Percentiles rank a stretch among this genome's conserved stretches.
phyloP scores from a whole-genome alignment of 2,329 filamentous ascomycete genomes.

The Pseudopithomyces chartarum region DNA sequence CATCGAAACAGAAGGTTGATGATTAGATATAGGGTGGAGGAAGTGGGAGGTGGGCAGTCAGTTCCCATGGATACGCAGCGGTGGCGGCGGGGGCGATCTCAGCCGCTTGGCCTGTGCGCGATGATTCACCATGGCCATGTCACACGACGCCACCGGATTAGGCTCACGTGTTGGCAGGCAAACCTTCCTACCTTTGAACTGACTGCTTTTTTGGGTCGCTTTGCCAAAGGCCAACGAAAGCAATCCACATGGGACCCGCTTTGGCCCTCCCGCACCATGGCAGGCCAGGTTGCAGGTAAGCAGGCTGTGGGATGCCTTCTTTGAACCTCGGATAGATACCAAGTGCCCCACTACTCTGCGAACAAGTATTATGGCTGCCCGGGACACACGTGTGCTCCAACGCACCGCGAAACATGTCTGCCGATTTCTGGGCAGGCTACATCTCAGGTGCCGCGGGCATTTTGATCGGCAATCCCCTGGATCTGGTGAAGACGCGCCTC shows the following conservation, averaged over 20 bases:
- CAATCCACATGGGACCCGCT: neutral
- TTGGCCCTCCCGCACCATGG: neutral
- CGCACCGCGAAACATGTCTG: constrained; percentile 64
- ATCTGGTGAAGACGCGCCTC: constrained; percentile 78
- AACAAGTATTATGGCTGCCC: constrained; percentile 3
- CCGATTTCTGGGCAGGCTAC: constrained; percentile 95
- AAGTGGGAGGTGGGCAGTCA: neutral
- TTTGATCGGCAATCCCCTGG: constrained; percentile 84
- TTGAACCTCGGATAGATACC: constrained; percentile 14
- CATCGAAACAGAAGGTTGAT: neutral
- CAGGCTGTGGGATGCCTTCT: neutral
- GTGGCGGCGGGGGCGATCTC: constrained; percentile 3
- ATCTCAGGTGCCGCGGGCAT: constrained; percentile 85
- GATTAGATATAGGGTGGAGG: neutral
- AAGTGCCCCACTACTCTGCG: constrained; percentile 12
- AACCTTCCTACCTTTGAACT: too few relatives aligned
- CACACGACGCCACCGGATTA: neutral
- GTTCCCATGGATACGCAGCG: neutral
- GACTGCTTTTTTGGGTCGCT: too few relatives aligned
- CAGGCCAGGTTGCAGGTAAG: neutral
- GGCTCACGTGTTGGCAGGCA: neutral
- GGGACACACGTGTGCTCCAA: neutral
- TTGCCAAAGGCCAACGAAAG: too few relatives aligned
- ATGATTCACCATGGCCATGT: neutral
- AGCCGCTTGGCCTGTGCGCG: constrained; percentile 1